These are phyloP conservation scores for Scutellaria barbata DNA, from an alignment of 257 asterid species.

Conservation along the genomic window DNA sequence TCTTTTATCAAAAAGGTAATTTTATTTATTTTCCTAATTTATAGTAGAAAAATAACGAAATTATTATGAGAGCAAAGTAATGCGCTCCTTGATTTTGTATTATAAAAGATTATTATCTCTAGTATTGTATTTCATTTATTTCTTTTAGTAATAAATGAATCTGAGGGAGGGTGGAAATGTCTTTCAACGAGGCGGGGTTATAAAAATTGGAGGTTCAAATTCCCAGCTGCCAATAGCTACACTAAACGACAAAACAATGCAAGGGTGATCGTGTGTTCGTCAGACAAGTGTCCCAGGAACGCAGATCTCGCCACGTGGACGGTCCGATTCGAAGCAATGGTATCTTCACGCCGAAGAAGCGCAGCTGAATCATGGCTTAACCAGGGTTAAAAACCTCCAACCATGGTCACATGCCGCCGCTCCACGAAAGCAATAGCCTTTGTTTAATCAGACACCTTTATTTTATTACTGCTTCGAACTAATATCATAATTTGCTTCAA, in stretches of 20 bases:
- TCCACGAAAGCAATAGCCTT: constrained; percentile 26
- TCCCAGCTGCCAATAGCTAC: constrained; percentile 35
- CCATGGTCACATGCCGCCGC: constrained; percentile 49
- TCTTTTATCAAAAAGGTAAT: too few relatives aligned
- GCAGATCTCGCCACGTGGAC: constrained; percentile 62
- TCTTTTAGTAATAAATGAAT: not conserved
- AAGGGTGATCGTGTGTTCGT: constrained; percentile 48
- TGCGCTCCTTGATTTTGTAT: too few relatives aligned
- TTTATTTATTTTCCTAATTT: too few relatives aligned
- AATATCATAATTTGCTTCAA: constrained; percentile 32
- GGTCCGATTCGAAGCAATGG: constrained; percentile 29
- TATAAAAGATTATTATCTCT: too few relatives aligned
- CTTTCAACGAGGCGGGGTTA: not conserved
- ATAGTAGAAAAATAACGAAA: too few relatives aligned
- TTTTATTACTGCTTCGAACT: constrained; percentile 8
- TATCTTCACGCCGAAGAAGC: constrained; percentile 42
- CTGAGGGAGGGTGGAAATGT: constrained; percentile 15
- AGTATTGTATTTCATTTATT: not conserved
- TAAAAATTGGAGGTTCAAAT: constrained; percentile 39
- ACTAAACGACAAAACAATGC: constrained; percentile 51
- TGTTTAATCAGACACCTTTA: constrained; percentile 29
- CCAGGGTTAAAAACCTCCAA: constrained; percentile 37
- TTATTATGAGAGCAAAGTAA: too few relatives aligned
- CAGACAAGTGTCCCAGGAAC: constrained; percentile 63
- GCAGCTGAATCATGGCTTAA: constrained; percentile 13